These are phyloP conservation scores for Pythium coloratum DNA, from an alignment of 352 stramenopile genomes.

Conservation along the genomic window DNA sequence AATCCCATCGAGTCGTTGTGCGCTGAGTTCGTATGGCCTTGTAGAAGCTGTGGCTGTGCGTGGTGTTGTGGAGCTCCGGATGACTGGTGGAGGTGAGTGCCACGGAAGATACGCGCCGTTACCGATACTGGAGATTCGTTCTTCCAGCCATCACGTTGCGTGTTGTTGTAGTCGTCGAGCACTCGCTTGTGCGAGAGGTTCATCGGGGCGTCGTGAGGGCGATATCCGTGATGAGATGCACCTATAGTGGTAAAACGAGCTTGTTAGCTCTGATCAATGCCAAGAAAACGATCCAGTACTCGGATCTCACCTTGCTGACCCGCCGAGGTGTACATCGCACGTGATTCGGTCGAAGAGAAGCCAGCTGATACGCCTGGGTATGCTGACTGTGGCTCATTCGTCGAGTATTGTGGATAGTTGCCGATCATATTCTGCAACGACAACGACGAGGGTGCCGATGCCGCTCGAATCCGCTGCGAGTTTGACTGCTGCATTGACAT, in stretches of 20 bases:
- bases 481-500: slow-evolving; percentile 16
- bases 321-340: slow-evolving; percentile 19
- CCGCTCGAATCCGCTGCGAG: slow-evolving; percentile 23
- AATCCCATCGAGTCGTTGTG: slow-evolving; percentile 18
- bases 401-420: slow-evolving; percentile 25
- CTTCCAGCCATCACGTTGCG: slow-evolving; percentile 28
- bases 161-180: slow-evolving; percentile 27
- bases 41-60: slow-evolving; percentile 21
- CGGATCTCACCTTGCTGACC: slow-evolving; percentile 16
- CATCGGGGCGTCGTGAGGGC: slow-evolving; percentile 24
- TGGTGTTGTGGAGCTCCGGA: slow-evolving; percentile 34
- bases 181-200: slow-evolving; percentile 32
- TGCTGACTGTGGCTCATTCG: slow-evolving; percentile 16
- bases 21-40: slow-evolving; percentile 9
- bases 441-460: slow-evolving; percentile 27
- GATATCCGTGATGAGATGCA: slow-evolving; percentile 10
- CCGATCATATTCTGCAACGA: slow-evolving; percentile 32
- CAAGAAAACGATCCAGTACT: background rate
- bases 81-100: slow-evolving; percentile 33
- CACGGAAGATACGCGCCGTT: slow-evolving; percentile 29
- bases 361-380: slow-evolving; percentile 20
- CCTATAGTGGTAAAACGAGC: background rate
- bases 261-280: background rate
- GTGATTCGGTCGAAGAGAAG: slow-evolving; percentile 23
- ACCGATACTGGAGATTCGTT: slow-evolving; percentile 33